Percentiles rank a stretch among this genome's conserved stretches.
Evolutionary conservation across 148 eudicot species (phyloP).

Genomic region (Chenopodium berlandieri): DNA sequence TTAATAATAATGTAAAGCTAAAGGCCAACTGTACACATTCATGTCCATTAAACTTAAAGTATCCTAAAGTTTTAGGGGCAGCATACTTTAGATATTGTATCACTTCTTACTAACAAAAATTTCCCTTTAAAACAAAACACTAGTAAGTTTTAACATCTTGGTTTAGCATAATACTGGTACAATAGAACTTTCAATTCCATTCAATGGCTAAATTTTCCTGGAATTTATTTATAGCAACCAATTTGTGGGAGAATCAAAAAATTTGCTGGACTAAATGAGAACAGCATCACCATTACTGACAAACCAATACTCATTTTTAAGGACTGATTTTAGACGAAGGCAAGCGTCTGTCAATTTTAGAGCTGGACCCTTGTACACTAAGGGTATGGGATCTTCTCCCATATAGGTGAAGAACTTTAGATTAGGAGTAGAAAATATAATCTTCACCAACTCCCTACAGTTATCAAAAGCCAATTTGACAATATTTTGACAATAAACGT

Average conservation of each 20-base stretch:
- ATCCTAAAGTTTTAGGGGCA: neutral
- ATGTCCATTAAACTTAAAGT: neutral
- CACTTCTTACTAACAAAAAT: neutral
- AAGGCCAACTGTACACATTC: neutral
- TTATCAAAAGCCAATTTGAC: neutral
- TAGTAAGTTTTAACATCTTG: neutral
- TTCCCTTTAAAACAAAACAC: too few species aligned
- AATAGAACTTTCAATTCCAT: neutral
- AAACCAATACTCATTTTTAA: neutral
- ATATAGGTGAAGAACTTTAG: conserved; percentile 2
- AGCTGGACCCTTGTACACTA: neutral
- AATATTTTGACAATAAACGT: neutral
- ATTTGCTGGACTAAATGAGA: neutral
- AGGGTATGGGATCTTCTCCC: conserved; percentile 1
- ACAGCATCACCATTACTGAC: neutral
- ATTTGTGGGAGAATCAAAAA: neutral
- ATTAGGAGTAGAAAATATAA: conserved; percentile 9
- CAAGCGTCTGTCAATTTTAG: conserved; percentile 6
- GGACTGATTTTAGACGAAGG: neutral
- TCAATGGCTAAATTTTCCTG: neutral
- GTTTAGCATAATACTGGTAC: neutral
- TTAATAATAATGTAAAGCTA: too few species aligned
- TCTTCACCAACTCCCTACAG: conserved; percentile 1
- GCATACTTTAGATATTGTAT: too few species aligned
- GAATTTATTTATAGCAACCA: neutral